Percentiles rank a stretch among this genome's conserved stretches.
These are phyloP conservation scores for Zygoascus hellenicus DNA, from an alignment of 1,139 yeast genomes.

Conservation along the genomic window DNA sequence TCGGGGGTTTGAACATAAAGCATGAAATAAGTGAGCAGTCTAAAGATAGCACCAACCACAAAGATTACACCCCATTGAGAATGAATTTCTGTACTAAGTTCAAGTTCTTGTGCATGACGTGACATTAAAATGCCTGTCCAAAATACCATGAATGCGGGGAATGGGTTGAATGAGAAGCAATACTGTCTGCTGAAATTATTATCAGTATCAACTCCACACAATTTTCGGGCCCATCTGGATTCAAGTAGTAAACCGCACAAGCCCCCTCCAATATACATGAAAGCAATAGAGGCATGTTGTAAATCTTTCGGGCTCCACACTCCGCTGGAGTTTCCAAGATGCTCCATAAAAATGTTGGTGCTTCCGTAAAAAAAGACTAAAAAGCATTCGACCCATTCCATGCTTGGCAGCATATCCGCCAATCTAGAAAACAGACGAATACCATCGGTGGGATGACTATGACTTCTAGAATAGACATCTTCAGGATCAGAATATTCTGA, in stretches of 20 bases:
- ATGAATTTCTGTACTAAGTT: conserved; percentile 71
- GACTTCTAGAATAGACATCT: background rate
- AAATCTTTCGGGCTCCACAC: conserved; percentile 85
- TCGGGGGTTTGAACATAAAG: conserved; percentile 48
- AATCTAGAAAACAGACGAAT: conserved; percentile 24
- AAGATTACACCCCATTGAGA: conserved; percentile 87
- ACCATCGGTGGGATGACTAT: background rate
- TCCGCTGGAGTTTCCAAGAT: conserved; percentile 67
- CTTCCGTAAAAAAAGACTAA: conserved; percentile 81
- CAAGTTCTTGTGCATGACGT: conserved; percentile 81
- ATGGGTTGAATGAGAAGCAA: conserved; percentile 54
- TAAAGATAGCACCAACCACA: conserved; percentile 68
- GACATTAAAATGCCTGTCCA: conserved; percentile 99
- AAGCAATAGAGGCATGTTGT: conserved; percentile 93
- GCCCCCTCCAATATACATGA: conserved; percentile 89
- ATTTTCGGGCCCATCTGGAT: conserved; percentile 39
- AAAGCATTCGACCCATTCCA: conserved; percentile 80
- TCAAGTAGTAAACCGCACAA: conserved; percentile 84
- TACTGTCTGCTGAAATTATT: conserved; percentile 20
- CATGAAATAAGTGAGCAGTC: conserved; percentile 62
- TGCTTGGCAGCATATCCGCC: conserved; percentile 35
- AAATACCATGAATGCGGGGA: conserved; percentile 86
- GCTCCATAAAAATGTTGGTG: conserved; percentile 86
- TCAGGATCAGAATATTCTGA: background rate
- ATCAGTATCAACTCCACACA: conserved; percentile 14